Evolutionary conservation across 2,329 filamentous ascomycete genomes (phyloP).

Genomic region (Cladobotryum mycophilum): DNA sequence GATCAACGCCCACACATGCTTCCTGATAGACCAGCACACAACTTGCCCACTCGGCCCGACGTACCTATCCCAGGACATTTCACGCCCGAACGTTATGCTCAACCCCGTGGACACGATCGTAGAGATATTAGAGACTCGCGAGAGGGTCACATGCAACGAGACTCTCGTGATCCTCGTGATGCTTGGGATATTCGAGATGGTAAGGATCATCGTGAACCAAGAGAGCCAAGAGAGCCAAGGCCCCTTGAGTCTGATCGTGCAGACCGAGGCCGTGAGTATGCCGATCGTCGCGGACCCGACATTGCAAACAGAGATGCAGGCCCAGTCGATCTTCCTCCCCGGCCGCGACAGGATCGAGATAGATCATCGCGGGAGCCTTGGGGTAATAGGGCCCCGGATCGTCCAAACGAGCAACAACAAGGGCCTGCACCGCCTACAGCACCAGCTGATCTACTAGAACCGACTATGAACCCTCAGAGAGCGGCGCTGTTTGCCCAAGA

Average conservation of each 20-base stretch:
- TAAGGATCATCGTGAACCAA: slow-evolving; percentile 31
- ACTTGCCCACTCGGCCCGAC: slow-evolving; percentile 53
- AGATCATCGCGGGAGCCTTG: slow-evolving; percentile 27
- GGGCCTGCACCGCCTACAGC: slow-evolving; percentile 21
- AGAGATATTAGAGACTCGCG: slow-evolving; percentile 31
- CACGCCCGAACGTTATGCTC: slow-evolving; percentile 39
- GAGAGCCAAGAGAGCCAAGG: slow-evolving; percentile 31
- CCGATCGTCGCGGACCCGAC: slow-evolving; percentile 40
- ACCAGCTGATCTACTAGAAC: slow-evolving; percentile 30
- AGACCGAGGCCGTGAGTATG: slow-evolving; percentile 36
- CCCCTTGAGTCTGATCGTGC: slow-evolving; percentile 35
- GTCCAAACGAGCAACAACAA: slow-evolving; percentile 22
- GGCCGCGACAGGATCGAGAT: slow-evolving; percentile 39
- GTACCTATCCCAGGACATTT: slow-evolving; percentile 46
- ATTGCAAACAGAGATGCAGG: slow-evolving; percentile 19
- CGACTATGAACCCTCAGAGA: slow-evolving; percentile 50
- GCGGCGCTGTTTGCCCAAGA: slow-evolving; percentile 42
- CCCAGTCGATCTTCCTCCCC: slow-evolving; percentile 25
- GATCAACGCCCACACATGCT: slow-evolving; percentile 30
- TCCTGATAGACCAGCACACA: slow-evolving; percentile 32
- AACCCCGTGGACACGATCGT: slow-evolving; percentile 34
- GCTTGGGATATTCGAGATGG: slow-evolving; percentile 27
- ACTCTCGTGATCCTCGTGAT: slow-evolving; percentile 23
- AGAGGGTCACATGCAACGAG: slow-evolving; percentile 21
- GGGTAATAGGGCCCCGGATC: slow-evolving; percentile 21